Evolutionary conservation across 768 basidiomycete genomes (phyloP).

Genomic region (Mycena pura): DNA sequence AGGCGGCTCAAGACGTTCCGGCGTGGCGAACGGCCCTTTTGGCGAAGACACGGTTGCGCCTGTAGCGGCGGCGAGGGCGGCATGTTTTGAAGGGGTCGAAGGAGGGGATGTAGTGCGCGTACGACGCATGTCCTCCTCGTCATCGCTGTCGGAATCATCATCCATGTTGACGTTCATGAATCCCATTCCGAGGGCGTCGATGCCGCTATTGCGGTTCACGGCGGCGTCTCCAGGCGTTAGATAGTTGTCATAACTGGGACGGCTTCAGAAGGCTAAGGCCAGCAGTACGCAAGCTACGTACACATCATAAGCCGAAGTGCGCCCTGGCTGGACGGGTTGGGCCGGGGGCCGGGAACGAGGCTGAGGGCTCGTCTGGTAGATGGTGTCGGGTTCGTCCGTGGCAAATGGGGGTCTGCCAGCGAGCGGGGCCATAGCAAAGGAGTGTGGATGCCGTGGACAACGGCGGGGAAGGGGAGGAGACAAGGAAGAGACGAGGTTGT

Average conservation of each 20-base stretch:
- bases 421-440: slow-evolving; percentile 49
- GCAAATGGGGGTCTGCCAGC: slow-evolving; percentile 72
- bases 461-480: slow-evolving; percentile 8
- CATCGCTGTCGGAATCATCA: slow-evolving; percentile 49
- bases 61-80: slow-evolving; percentile 45
- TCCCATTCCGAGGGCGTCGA: slow-evolving; percentile 59
- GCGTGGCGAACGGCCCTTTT: slow-evolving; percentile 18
- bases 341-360: slow-evolving; percentile 36
- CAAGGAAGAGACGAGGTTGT: slow-evolving; percentile 8
- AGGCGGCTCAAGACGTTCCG: slow-evolving; percentile 21
- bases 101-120: slow-evolving; percentile 23
- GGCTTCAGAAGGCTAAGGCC: slow-evolving; percentile 15
- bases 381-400: slow-evolving; percentile 69
- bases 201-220: slow-evolving; percentile 49
- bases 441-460: slow-evolving; percentile 27
- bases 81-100: slow-evolving; percentile 42
- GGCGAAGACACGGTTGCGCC: slow-evolving; percentile 17
- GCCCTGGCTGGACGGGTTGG: slow-evolving; percentile 51
- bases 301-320: slow-evolving; percentile 72
- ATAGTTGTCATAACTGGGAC: slow-evolving; percentile 68
- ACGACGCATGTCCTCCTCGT: slow-evolving; percentile 28
- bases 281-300: slow-evolving; percentile 44
- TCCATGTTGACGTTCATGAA: slow-evolving; percentile 52
- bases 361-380: slow-evolving; percentile 52
- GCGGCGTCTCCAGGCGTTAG: slow-evolving; percentile 40